These are phyloP conservation scores for Debaryomycetaceae sp. DNA, from an alignment of 1,139 yeast species.

Conservation along the genomic window DNA sequence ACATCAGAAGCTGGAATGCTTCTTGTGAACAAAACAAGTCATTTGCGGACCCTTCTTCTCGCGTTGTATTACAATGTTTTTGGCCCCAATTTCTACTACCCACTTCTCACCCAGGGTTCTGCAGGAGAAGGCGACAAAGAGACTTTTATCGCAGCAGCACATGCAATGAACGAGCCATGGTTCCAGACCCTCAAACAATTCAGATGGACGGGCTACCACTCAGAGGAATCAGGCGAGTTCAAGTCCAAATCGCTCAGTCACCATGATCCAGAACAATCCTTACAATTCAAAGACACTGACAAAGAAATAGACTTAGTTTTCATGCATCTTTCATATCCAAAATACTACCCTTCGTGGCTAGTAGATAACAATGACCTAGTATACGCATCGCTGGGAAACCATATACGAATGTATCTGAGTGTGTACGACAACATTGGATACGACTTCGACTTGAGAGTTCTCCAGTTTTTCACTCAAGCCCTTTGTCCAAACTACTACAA, in stretches of 20 bases:
- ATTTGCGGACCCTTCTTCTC: conserved; percentile 47
- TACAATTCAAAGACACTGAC: conserved; percentile 14
- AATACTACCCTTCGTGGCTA: conserved; percentile 51
- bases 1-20: conserved; percentile 65
- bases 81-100: conserved; percentile 60
- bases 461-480: conserved; percentile 37
- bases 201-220: conserved; percentile 51
- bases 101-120: conserved; percentile 61
- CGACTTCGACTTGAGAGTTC: conserved; percentile 49
- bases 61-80: conserved; percentile 57
- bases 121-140: conserved; percentile 77
- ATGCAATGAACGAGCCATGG: conserved; percentile 45
- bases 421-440: conserved; percentile 43
- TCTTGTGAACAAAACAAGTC: conserved; percentile 50
- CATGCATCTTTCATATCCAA: conserved; percentile 69
- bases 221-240: conserved; percentile 33
- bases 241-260: conserved; percentile 60
- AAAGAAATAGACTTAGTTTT: conserved; percentile 30
- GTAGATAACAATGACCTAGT: conserved; percentile 45
- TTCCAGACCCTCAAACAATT: conserved; percentile 53
- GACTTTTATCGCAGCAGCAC: conserved; percentile 64
- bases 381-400: conserved; percentile 31
- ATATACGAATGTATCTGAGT: conserved; percentile 45
- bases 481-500: conserved; percentile 37
- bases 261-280: conserved; percentile 47